Evolutionary conservation across 108 stramenopile species (phyloP).

Genomic region (Cylindrotheca fusiformis): DNA sequence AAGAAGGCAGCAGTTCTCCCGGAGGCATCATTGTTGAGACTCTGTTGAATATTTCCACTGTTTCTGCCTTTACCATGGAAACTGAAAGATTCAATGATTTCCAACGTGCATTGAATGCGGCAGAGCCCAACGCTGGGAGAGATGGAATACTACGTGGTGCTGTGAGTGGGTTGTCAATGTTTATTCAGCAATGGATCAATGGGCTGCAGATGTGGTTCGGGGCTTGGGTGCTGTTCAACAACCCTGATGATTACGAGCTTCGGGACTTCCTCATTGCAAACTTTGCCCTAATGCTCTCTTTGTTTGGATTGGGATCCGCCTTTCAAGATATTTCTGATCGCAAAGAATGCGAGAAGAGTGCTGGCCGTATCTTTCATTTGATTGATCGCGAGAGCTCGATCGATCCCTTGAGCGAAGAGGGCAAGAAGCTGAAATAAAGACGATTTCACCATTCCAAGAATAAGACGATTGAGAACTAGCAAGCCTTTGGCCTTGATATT

Average conservation of each 20-base stretch:
- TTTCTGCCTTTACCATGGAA: slow-evolving; percentile 47
- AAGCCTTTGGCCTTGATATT: no score
- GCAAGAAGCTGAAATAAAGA: slow-evolving; percentile 42
- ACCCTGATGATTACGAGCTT: slow-evolving; percentile 51
- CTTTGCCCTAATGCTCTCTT: slow-evolving; percentile 68
- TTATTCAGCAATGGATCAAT: slow-evolving; percentile 45
- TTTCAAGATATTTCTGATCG: slow-evolving; percentile 65
- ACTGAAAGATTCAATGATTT: slow-evolving; percentile 50
- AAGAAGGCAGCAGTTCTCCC: background rate
- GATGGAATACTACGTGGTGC: background rate
- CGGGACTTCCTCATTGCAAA: slow-evolving; percentile 72
- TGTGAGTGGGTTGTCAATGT: slow-evolving; percentile 32
- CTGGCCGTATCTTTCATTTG: slow-evolving; percentile 65
- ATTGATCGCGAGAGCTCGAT: slow-evolving; percentile 58
- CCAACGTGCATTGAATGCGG: slow-evolving; percentile 39
- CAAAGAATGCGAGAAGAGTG: slow-evolving; percentile 58
- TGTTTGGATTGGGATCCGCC: slow-evolving; percentile 77
- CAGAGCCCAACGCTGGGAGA: slow-evolving; percentile 23
- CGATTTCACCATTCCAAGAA: no score
- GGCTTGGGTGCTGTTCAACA: slow-evolving; percentile 58
- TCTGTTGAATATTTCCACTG: slow-evolving; percentile 51
- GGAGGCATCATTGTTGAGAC: slow-evolving; percentile 53
- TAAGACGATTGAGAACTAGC: no score
- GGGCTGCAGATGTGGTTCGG: slow-evolving; percentile 76
- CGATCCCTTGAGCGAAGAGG: slow-evolving; percentile 51